Evolutionary conservation across 1,284 basidiomycete species (phyloP).

Genomic region (Cryptococcus depauperatus): DNA sequence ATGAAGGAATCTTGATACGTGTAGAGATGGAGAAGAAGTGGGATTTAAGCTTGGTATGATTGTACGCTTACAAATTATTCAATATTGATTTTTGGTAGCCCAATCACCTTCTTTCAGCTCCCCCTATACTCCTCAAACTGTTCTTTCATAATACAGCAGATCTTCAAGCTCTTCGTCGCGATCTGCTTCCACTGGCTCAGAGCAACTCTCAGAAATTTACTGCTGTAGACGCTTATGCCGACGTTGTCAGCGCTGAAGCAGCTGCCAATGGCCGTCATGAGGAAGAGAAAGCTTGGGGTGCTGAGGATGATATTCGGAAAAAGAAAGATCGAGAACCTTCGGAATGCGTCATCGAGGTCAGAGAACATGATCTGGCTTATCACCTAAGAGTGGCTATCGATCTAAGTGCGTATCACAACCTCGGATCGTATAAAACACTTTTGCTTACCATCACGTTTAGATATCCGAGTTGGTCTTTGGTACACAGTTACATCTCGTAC

Average conservation of each 20-base stretch:
- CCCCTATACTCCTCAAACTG: constrained; percentile 77
- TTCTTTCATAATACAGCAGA: constrained; percentile 90
- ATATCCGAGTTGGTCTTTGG: constrained; percentile 95
- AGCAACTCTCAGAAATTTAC: constrained; percentile 88
- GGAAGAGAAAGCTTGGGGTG: constrained; percentile 50
- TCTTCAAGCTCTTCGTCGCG: constrained; percentile 75
- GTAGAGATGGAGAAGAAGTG: constrained; percentile 80
- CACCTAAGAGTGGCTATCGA: constrained; percentile 98
- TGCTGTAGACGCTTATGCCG: constrained; percentile 95
- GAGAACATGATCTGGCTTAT: constrained; percentile 96
- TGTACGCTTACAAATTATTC: not conserved
- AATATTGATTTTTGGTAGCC: constrained; percentile 47
- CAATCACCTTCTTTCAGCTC: constrained; percentile 91
- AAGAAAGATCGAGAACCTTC: constrained; percentile 66
- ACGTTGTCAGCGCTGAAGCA: constrained; percentile 78
- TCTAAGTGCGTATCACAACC: constrained; percentile 55
- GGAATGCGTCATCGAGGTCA: constrained; percentile 85
- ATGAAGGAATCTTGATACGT: constrained; percentile 74
- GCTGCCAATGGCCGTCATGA: constrained; percentile 47
- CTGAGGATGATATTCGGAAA: constrained; percentile 47
- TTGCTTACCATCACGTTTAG: constrained; percentile 42
- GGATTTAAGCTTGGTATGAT: constrained; percentile 67
- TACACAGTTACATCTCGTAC: constrained; percentile 78
- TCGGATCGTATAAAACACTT: not conserved
- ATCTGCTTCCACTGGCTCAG: constrained; percentile 79